Evolutionary conservation across 2,329 filamentous ascomycete species (phyloP).

Genomic region (Gaeumannomyces tritici): DNA sequence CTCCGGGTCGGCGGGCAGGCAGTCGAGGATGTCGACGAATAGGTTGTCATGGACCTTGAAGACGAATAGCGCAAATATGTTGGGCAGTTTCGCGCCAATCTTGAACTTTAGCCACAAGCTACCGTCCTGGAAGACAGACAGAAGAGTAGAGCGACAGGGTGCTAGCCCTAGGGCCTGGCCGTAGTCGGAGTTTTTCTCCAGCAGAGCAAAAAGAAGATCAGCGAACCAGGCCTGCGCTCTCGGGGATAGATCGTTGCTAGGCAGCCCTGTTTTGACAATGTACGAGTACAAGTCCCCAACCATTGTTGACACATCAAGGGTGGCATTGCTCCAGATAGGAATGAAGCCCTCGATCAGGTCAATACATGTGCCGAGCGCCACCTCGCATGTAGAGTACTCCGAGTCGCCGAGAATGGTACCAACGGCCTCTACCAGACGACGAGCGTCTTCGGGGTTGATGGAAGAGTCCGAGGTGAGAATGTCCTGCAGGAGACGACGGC

Average conservation of each 20-base stretch:
- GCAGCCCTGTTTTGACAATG: constrained; percentile 59
- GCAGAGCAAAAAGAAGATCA: constrained; percentile 58
- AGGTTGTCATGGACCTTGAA: constrained; percentile 75
- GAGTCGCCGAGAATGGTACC: constrained; percentile 43
- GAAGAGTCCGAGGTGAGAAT: constrained; percentile 44
- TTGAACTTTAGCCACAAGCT: constrained; percentile 66
- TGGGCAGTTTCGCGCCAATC: constrained; percentile 59
- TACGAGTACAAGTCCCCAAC: constrained; percentile 72
- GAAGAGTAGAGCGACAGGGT: constrained; percentile 58
- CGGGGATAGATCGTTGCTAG: constrained; percentile 60
- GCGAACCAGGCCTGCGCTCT: constrained; percentile 58
- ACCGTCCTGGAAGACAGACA: constrained; percentile 59
- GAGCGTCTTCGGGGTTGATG: constrained; percentile 35
- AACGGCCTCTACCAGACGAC: constrained; percentile 37
- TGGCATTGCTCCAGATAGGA: constrained; percentile 50
- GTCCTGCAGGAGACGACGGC: constrained; percentile 38
- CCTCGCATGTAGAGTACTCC: constrained; percentile 64
- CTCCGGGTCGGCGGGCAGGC: constrained; percentile 62
- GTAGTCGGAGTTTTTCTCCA: constrained; percentile 59
- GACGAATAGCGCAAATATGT: constrained; percentile 73
- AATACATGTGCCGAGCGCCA: constrained; percentile 57
- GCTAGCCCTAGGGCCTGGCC: constrained; percentile 48
- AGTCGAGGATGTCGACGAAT: constrained; percentile 73
- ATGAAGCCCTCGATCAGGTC: constrained; percentile 57
- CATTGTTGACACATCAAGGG: constrained; percentile 50